These are phyloP conservation scores for Lipomyces starkeyi DNA, from an alignment of 805 yeast genomes.

Conservation along the genomic window DNA sequence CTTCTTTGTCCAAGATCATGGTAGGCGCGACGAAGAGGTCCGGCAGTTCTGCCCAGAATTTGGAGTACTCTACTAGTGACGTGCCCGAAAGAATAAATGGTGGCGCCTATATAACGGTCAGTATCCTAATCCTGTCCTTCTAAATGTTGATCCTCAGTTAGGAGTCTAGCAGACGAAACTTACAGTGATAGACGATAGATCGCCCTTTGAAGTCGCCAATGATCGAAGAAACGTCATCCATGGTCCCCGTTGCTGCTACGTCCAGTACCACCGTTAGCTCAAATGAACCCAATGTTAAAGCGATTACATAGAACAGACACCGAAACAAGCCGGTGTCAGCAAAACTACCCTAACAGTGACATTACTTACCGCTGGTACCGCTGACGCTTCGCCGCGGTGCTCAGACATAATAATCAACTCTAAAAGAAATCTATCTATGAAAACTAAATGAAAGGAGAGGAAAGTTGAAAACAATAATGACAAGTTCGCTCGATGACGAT, in stretches of 20 bases:
- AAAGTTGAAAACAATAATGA: background rate
- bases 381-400: background rate
- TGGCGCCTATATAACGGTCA: constrained; percentile 62
- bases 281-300: background rate
- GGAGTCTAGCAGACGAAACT: constrained; percentile 1
- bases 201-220: constrained; percentile 91
- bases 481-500: background rate
- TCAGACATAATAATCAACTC: background rate
- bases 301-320: background rate
- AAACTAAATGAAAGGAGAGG: background rate
- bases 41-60: constrained; percentile 89
- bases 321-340: background rate
- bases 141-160: background rate
- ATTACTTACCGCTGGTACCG: background rate
- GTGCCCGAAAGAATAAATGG: constrained; percentile 93
- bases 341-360: background rate
- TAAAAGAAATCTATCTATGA: background rate
- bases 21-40: constrained; percentile 78
- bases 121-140: background rate
- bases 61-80: constrained; percentile 88
- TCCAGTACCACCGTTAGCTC: background rate
- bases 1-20: constrained; percentile 52
- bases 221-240: constrained; percentile 94
- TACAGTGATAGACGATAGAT: constrained; percentile 80
- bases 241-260: constrained; percentile 49